Base-by-base conservation (phyloP, 306 rosid genomes). In the Chamaecrista fasciculata region DNA sequence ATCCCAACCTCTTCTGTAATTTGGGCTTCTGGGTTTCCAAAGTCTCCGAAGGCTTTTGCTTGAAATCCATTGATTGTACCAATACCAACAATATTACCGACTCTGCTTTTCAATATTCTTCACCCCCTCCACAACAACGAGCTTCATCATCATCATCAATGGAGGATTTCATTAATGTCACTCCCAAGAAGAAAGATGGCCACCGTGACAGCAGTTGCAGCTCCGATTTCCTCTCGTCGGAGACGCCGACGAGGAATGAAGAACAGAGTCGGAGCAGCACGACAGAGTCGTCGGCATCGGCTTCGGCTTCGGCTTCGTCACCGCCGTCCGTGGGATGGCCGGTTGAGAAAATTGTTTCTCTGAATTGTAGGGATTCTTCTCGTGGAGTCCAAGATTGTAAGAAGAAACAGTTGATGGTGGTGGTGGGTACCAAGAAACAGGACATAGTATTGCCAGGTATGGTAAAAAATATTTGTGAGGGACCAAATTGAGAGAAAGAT, bases 201-300 rank as follows among this genome's bases (percentile, higher is more conserved):
- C 42, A 59, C 59, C 85, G 89, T 49, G 90, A 82, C 63, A 95
- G 99, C 69, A 84, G 85, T 76, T 86, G 88, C 2, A 87, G 95
- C 80, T 89, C 91, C 47, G 91, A 85, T 69, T 82, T 87, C 71
- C 68, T 89, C 70, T 74, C 89, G 18, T 89, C 97, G n/a, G 96
- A 86, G 80, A 84, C 90, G 51, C 81, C 90, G 47, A 76, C 83
- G 23, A 89, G 82, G 61, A 83, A 79, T 57, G 96, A 89, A 73
- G 96, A 87, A 46, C 95, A 76, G 39, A 91, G 96, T 79, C 90
- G 69, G 33, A 79, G 96, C 70, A 84, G 91, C 80, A 84, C 95
- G 37, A 97, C 84, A 37, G 91, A 78, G 12, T 81, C 91, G 4
- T 92, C 91, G 69, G 79, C 91, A 15, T 47, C 85, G 15, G 8